Evolutionary conservation across 306 rosid species (phyloP).

Genomic region (Prunus armeniaca): DNA sequence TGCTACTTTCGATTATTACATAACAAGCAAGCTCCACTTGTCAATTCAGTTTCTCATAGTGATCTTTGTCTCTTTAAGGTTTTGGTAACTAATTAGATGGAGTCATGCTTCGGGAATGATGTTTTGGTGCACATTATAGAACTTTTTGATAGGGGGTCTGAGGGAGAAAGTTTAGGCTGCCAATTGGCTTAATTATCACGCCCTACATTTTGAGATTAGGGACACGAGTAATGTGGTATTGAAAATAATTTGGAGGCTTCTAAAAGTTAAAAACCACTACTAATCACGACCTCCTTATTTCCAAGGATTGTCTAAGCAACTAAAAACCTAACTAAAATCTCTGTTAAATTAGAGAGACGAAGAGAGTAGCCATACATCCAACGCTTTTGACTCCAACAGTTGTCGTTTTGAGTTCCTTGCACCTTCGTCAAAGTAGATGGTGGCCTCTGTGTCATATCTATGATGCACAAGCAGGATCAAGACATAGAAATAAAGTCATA

Average conservation of each 20-base stretch:
- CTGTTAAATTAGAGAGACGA: no score
- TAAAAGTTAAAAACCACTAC: no score
- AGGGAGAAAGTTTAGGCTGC: not conserved
- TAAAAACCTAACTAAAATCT: no score
- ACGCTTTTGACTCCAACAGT: no score
- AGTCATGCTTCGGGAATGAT: not conserved
- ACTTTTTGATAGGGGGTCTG: not conserved
- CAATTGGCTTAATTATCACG: not conserved
- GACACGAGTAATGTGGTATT: not conserved
- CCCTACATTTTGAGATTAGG: not conserved
- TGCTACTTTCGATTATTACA: not conserved
- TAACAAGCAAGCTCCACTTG: not conserved
- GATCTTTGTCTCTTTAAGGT: not conserved
- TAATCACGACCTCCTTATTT: no score
- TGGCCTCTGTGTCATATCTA: conserved; percentile 70
- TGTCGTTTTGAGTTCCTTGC: no score
- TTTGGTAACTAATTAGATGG: not conserved
- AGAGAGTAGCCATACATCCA: no score
- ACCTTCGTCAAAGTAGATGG: conserved; percentile 57
- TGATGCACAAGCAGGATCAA: no score
- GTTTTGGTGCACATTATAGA: not conserved
- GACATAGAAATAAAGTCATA: no score
- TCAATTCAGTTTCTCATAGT: no score
- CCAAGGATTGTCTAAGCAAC: no score
- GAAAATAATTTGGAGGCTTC: not conserved